Conservation (phyloP, 306 rosid species). For the Fragaria ananassa region DNA sequence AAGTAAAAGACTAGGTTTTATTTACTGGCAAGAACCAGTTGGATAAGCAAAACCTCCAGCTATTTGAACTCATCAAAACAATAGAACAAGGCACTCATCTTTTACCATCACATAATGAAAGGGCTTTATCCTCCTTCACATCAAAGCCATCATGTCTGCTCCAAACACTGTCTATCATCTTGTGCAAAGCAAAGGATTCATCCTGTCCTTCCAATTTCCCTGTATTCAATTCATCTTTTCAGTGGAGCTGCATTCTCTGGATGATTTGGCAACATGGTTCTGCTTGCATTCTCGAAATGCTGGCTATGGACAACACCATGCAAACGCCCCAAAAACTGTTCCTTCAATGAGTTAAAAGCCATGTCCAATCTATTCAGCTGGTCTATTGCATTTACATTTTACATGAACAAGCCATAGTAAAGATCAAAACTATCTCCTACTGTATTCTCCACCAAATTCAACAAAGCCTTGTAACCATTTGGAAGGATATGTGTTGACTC, state of each 20-base stretch:
- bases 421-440: slow-evolving; percentile 2
- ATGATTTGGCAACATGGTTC: neutral
- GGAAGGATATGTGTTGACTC: neutral
- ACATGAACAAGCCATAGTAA: neutral
- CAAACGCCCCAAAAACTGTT: neutral
- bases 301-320: neutral
- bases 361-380: neutral
- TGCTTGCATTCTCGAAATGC: neutral
- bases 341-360: neutral
- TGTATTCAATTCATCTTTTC: neutral
- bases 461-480: neutral
- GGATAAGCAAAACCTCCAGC: neutral
- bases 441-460: slow-evolving; percentile 3
- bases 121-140: neutral
- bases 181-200: neutral
- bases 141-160: neutral
- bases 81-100: neutral
- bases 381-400: neutral
- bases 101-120: neutral
- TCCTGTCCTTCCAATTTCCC: neutral
- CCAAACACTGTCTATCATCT: neutral
- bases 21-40: neutral
- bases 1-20: neutral
- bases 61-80: too few species aligned
- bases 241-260: neutral